A percentile compares a stretch with the other conserved stretches of the same genome.
Conservation (phyloP, 768 basidiomycete genomes). For the Boletus edulis region DNA sequence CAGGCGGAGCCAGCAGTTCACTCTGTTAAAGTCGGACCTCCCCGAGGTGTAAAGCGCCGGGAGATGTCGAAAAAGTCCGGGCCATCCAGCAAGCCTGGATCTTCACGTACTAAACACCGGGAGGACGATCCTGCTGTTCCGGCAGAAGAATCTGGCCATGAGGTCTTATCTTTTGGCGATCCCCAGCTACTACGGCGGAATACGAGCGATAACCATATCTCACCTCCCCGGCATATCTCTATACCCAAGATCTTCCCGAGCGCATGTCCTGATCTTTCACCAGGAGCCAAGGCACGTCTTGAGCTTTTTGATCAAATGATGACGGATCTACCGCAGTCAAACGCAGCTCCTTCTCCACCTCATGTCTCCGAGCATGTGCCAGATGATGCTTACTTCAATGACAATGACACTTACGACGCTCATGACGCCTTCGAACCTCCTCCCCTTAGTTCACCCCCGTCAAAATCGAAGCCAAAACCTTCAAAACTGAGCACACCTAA, state of each 20-base stretch:
- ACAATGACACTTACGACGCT: neutral
- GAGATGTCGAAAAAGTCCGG: neutral
- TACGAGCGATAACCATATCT: neutral
- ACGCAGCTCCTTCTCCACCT: neutral
- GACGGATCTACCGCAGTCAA: neutral
- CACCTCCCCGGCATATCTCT: slow-evolving; percentile 2
- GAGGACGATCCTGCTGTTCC: neutral
- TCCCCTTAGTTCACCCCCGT: slow-evolving; percentile 3
- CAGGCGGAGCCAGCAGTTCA: neutral
- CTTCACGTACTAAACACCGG: neutral
- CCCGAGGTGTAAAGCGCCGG: slow-evolving; percentile 19
- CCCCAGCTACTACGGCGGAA: neutral
- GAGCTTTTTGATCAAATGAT: slow-evolving; percentile 30
- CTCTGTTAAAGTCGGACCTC: slow-evolving; percentile 25
- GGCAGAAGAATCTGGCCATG: neutral
- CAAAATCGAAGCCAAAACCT: neutral
- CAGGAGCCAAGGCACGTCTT: slow-evolving; percentile 25
- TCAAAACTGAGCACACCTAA: slow-evolving; percentile 9
- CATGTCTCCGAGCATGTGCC: neutral
- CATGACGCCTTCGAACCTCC: neutral
- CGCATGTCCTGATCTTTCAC: slow-evolving; percentile 21
- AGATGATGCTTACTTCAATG: slow-evolving; percentile 1
- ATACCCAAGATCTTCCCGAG: neutral
- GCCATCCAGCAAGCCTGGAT: neutral
- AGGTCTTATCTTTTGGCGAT: neutral